Evolutionary conservation across 345 rosid genomes (phyloP), one percentile per base, ranked within the genome.

Genomic region (Gossypium longicalyx): DNA sequence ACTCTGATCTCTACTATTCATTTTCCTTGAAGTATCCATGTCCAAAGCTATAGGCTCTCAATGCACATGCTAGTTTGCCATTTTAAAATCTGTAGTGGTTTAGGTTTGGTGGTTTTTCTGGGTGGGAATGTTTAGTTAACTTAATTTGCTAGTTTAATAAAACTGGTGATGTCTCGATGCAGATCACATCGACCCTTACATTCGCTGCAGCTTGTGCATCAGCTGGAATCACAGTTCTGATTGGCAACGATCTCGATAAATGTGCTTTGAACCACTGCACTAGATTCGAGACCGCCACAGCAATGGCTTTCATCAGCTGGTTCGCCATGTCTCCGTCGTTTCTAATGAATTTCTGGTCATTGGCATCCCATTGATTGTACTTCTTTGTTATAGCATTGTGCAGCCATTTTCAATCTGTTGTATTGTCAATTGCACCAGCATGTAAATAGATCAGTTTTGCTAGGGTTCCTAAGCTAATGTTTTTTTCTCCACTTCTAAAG

Each of bases 261-360:
- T 90, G 91, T 80, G 74, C 86, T 0, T 4, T 84, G n/a, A 91
- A 85, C 72, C 94, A 88, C 71, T 87, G 90, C 58, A 71, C 80
- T n/a, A 85, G 87, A 80, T 91, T 88, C 3, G 87, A 88, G 84
- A 80, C 87, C 0, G 94, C 97, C 12, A 87, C 90, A 22, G 89
- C 91, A n/a, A 85, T 91, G 89, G 90, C 97, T 19, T 91, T 88
- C 73, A 76, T 91, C 58, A 85, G 90, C 82, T 91, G 94, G 93
- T 84, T 88, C 29, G 86, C 91, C 16, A 78, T 83, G 75, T 80
- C 84, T 57, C 91, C 94, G 0, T 90, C 90, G 49, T 88, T 88
- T 72, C 80, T 91, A 73, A 73, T 90, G 82, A 87, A 89, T 83
- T 91, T 89, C 77, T 91, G 91, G 93, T 78, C 88, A 9, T 75